phyloP scores from a whole-genome alignment of 1,139 yeast genomes.

The Yamadazyma sp. region DNA sequence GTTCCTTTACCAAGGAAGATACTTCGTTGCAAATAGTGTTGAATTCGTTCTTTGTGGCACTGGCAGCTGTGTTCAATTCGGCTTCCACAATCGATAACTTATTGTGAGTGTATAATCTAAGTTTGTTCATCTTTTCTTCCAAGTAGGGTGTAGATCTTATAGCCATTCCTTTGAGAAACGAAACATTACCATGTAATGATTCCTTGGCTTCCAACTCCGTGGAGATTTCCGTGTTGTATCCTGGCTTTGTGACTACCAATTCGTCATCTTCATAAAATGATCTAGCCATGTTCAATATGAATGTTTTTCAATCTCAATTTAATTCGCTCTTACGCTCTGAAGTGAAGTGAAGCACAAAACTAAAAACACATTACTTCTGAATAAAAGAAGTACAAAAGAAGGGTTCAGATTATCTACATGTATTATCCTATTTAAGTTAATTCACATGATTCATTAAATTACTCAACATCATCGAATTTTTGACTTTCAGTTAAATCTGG shows the following conservation, averaged over 20 bases:
- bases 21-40: slow-evolving; percentile 24
- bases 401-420: slow-evolving; percentile 14
- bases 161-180: slow-evolving; percentile 53
- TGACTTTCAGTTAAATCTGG: slow-evolving; percentile 96
- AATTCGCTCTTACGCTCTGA: slow-evolving; percentile 1
- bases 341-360: slow-evolving; percentile 1
- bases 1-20: slow-evolving; percentile 34
- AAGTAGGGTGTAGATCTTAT: slow-evolving; percentile 48
- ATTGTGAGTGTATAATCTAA: slow-evolving; percentile 39
- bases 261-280: slow-evolving; percentile 56
- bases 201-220: slow-evolving; percentile 38
- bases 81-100: slow-evolving; percentile 38
- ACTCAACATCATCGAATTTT: slow-evolving; percentile 86
- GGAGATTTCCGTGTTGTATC: slow-evolving; percentile 38
- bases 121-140: slow-evolving; percentile 38
- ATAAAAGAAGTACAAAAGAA: not conserved
- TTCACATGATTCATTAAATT: slow-evolving; percentile 21
- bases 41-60: slow-evolving; percentile 47
- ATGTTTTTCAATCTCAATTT: slow-evolving; percentile 1
- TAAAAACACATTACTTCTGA: not conserved
- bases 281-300: slow-evolving; percentile 26
- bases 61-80: slow-evolving; percentile 43
- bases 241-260: slow-evolving; percentile 46
- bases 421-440: slow-evolving; percentile 10
- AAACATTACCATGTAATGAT: slow-evolving; percentile 39